These are phyloP conservation scores for Lachancea lanzarotensis DNA, from an alignment of 805 yeast genomes.

Conservation along the genomic window DNA sequence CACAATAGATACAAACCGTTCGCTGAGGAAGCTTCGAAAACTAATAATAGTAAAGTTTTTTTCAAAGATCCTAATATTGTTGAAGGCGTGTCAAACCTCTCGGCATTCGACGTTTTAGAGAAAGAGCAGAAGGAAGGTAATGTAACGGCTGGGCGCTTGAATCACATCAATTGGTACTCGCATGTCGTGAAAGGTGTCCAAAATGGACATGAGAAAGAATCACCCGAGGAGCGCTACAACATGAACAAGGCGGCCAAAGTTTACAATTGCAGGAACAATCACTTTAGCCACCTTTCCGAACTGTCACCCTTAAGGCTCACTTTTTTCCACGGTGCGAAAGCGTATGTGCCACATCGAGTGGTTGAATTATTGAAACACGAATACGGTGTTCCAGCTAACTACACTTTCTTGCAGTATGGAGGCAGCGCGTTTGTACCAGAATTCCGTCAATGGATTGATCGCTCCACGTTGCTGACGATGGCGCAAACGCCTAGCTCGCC, in stretches of 20 bases:
- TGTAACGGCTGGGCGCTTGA: slow-evolving; percentile 13
- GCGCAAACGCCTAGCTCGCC: slow-evolving; percentile 7
- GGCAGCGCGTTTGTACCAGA: slow-evolving; percentile 45
- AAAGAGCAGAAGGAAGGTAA: slow-evolving; percentile 6
- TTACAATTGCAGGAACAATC: slow-evolving; percentile 56
- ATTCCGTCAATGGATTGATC: slow-evolving; percentile 48
- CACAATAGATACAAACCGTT: slow-evolving; percentile 14
- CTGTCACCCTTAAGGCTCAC: slow-evolving; percentile 48
- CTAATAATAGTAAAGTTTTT: background rate
- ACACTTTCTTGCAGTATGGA: slow-evolving; percentile 30
- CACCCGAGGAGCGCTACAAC: slow-evolving; percentile 32
- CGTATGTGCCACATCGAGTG: slow-evolving; percentile 47
- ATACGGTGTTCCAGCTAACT: slow-evolving; percentile 37
- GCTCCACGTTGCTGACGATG: slow-evolving; percentile 12
- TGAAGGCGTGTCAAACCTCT: slow-evolving; percentile 5
- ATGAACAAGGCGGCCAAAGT: slow-evolving; percentile 29
- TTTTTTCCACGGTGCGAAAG: slow-evolving; percentile 51
- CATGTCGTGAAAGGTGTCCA: background rate
- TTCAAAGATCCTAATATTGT: slow-evolving; percentile 12
- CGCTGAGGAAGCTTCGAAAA: slow-evolving; percentile 5
- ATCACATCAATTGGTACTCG: slow-evolving; percentile 8
- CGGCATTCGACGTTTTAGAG: background rate
- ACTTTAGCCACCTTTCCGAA: slow-evolving; percentile 43
- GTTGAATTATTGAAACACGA: slow-evolving; percentile 40
- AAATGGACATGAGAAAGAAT: slow-evolving; percentile 15